Evolutionary conservation across 805 yeast species (phyloP).

Genomic region (Suhomyces pyralidae): DNA sequence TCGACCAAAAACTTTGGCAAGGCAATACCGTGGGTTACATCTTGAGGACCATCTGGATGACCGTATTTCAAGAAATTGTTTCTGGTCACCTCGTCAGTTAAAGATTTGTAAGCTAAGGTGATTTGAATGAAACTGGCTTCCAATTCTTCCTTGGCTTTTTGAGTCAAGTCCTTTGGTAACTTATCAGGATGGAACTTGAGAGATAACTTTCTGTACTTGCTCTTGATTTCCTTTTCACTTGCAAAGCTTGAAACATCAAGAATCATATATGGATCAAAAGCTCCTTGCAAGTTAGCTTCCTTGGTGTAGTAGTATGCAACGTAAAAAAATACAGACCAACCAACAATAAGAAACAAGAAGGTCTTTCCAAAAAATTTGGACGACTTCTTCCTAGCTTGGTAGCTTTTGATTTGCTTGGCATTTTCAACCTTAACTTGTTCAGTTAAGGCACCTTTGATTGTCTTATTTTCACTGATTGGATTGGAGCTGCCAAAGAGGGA

Average conservation of each 20-base stretch:
- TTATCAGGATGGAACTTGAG: conserved; percentile 93
- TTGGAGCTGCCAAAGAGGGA: conserved; percentile 16
- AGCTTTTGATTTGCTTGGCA: conserved; percentile 19
- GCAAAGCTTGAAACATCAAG: conserved; percentile 71
- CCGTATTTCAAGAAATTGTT: conserved; percentile 86
- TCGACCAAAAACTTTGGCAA: conserved; percentile 88
- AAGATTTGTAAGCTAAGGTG: conserved; percentile 88
- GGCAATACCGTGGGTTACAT: conserved; percentile 88
- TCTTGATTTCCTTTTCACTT: conserved; percentile 70
- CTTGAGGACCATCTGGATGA: conserved; percentile 97
- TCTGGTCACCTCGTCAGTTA: conserved; percentile 83
- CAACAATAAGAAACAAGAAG: conserved; percentile 37
- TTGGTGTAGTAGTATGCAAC: conserved; percentile 37
- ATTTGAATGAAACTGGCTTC: conserved; percentile 79
- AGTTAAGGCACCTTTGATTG: conserved; percentile 29
- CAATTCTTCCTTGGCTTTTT: conserved; percentile 51
- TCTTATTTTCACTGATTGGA: conserved; percentile 17
- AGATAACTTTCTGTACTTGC: conserved; percentile 82
- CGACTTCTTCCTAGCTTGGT: conserved; percentile 25
- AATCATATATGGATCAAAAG: conserved; percentile 89
- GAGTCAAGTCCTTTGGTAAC: conserved; percentile 59
- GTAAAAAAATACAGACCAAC: conserved; percentile 59
- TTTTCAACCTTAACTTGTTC: conserved; percentile 32
- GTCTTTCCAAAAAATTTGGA: conserved; percentile 39
- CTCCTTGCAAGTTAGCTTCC: conserved; percentile 43